Conservation (phyloP, 2,329 filamentous ascomycete species). For the Curvularia lunata region DNA sequence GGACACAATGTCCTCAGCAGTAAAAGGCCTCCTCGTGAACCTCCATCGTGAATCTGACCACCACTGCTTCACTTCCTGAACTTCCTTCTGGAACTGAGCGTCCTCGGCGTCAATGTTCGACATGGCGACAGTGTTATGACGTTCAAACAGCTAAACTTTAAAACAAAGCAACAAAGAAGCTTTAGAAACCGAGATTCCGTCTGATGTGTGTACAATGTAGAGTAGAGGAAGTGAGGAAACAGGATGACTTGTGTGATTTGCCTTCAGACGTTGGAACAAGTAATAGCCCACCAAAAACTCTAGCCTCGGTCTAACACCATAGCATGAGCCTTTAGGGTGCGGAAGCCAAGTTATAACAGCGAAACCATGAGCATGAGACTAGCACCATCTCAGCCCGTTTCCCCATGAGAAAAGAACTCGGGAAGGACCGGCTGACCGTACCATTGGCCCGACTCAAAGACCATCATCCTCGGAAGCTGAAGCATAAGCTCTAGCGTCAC, state of each 20-base stretch:
- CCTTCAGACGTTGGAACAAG: slow-evolving; percentile 19
- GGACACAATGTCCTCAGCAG: slow-evolving; percentile 93
- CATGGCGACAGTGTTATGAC: slow-evolving; percentile 28
- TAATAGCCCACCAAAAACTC: slow-evolving; percentile 32
- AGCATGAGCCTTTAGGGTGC: slow-evolving; percentile 18
- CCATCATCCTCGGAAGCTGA: slow-evolving; percentile 39
- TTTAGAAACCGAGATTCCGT: not conserved
- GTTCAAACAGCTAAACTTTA: slow-evolving; percentile 2
- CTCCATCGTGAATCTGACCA: slow-evolving; percentile 93
- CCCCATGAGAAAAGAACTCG: slow-evolving; percentile 26
- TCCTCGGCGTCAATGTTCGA: slow-evolving; percentile 68
- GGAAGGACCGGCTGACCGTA: slow-evolving; percentile 42
- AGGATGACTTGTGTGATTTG: slow-evolving; percentile 1
- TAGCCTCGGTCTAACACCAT: slow-evolving; percentile 27
- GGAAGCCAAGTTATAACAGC: slow-evolving; percentile 36
- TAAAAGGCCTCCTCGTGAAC: slow-evolving; percentile 90
- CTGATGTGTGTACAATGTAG: not conserved
- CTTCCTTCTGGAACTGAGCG: slow-evolving; percentile 78
- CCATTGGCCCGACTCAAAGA: slow-evolving; percentile 44
- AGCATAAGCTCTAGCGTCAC: slow-evolving; percentile 11
- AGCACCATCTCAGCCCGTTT: slow-evolving; percentile 16
- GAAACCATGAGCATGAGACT: slow-evolving; percentile 23
- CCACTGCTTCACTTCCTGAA: slow-evolving; percentile 89
- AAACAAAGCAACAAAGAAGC: not conserved
- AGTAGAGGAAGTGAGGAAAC: slow-evolving; percentile 1